Percentiles rank a stretch among this genome's conserved stretches.
These are phyloP conservation scores for Ramicandelaber brevisporus DNA, from an alignment of 192 early-diverging fungal species.

Conservation along the genomic window DNA sequence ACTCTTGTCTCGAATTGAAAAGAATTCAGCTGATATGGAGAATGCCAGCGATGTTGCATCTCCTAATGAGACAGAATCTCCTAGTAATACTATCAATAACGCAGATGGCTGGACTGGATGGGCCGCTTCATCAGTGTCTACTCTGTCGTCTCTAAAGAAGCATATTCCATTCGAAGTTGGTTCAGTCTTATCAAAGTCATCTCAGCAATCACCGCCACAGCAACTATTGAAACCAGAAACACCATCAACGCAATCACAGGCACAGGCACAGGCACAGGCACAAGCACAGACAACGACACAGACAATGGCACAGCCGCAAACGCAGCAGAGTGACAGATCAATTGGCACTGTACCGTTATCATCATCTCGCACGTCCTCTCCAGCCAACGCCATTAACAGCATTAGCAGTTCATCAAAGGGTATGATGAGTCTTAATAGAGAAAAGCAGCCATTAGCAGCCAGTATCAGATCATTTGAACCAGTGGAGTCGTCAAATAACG, in stretches of 20 bases:
- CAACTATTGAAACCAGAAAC: conserved; percentile 1
- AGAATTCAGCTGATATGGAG: conserved; percentile 20
- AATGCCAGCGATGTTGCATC: conserved; percentile 16
- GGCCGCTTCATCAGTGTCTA: conserved; percentile 62
- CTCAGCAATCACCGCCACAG: conserved; percentile 9
- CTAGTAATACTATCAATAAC: too few relatives aligned
- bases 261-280: conserved; percentile 1
- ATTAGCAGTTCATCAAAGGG: conserved; percentile 13
- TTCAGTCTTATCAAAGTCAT: conserved; percentile 11
- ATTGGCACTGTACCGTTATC: background rate
- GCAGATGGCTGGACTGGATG: conserved; percentile 67
- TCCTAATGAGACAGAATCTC: too few relatives aligned
- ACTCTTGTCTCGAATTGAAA: conserved; percentile 39
- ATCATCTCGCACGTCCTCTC: background rate
- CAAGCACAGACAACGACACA: background rate
- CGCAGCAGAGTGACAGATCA: background rate
- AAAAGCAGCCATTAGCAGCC: background rate
- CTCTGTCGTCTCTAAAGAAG: too few relatives aligned
- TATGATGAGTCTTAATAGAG: conserved; percentile 2
- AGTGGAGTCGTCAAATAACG: conserved; percentile 1
- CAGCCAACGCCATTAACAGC: background rate
- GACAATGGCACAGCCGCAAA: background rate
- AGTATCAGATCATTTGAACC: conserved; percentile 2
- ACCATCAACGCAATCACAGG: background rate
- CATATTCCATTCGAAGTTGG: too few relatives aligned